Conservation (phyloP, 768 basidiomycete genomes). For the Tulasnella sp. region DNA sequence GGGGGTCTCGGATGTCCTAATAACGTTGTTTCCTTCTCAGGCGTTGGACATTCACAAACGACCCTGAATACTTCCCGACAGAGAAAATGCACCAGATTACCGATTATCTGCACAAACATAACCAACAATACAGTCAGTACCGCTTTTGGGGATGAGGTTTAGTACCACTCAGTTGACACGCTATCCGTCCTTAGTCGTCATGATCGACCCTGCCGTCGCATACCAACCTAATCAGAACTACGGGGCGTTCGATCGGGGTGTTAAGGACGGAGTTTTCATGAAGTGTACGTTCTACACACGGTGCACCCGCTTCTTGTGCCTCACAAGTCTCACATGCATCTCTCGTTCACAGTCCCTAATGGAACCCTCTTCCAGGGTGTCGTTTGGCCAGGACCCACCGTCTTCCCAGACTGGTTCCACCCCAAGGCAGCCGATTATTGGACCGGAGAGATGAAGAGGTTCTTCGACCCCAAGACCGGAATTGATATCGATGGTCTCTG, state of each 20-base stretch:
- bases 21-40: slow-evolving; percentile 1
- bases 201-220: slow-evolving; percentile 74
- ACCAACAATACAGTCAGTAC: slow-evolving; percentile 60
- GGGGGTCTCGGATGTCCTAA: not conserved
- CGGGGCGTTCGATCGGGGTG: slow-evolving; percentile 59
- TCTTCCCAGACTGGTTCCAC: slow-evolving; percentile 42
- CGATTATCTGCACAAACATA: slow-evolving; percentile 59
- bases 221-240: slow-evolving; percentile 55
- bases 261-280: slow-evolving; percentile 43
- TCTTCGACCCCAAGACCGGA: slow-evolving; percentile 35
- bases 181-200: slow-evolving; percentile 52
- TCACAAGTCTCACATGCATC: not conserved
- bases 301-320: not conserved
- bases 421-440: slow-evolving; percentile 38
- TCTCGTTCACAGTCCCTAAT: slow-evolving; percentile 11
- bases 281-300: slow-evolving; percentile 12
- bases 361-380: slow-evolving; percentile 37
- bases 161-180: not conserved
- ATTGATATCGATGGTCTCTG: slow-evolving; percentile 40
- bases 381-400: slow-evolving; percentile 40
- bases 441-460: slow-evolving; percentile 37
- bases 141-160: not conserved
- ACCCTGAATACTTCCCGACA: slow-evolving; percentile 69
- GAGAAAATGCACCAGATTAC: slow-evolving; percentile 67
- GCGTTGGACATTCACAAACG: slow-evolving; percentile 67